phyloP scores from a whole-genome alignment of 176 grass and related monocot species.

The Saccharum officinarum region DNA sequence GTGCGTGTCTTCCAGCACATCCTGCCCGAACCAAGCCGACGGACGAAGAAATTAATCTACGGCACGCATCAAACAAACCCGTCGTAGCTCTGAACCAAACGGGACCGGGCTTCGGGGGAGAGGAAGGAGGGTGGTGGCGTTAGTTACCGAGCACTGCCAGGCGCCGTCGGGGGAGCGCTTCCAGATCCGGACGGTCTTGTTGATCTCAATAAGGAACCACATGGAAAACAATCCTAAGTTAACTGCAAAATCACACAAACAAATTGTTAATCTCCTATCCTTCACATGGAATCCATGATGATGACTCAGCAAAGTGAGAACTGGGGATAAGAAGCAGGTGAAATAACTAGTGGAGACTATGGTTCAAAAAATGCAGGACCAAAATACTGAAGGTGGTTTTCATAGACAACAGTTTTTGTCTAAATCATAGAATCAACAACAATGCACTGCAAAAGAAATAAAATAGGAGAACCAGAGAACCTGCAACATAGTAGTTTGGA shows the following conservation, averaged over 20 bases:
- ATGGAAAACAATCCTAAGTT: not conserved
- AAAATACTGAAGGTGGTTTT: not conserved
- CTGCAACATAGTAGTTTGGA: conserved; percentile 1
- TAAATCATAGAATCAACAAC: conserved; percentile 11
- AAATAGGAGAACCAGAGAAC: not conserved
- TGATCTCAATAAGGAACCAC: not conserved
- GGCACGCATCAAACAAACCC: not conserved
- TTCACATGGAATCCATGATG: conserved; percentile 20
- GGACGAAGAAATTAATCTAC: not conserved
- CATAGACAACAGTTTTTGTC: not conserved
- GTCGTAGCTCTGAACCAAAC: not conserved
- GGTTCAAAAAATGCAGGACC: not conserved
- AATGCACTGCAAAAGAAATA: not conserved
- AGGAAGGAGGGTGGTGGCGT: too few species aligned
- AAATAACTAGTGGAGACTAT: not conserved
- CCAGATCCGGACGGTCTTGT: conserved; percentile 81
- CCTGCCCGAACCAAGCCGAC: conserved; percentile 28
- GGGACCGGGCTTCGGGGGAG: not conserved
- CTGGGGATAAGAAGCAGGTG: not conserved
- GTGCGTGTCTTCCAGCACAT: conserved; percentile 82
- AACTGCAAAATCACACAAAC: conserved; percentile 2
- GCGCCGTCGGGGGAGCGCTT: conserved; percentile 52
- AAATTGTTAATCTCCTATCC: not conserved
- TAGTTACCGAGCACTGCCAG: conserved; percentile 77
- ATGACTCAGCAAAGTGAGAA: conserved; percentile 20